These are phyloP conservation scores for Mycosphaerelloides madeirae DNA, from an alignment of 2,329 filamentous ascomycete species.

Conservation along the genomic window DNA sequence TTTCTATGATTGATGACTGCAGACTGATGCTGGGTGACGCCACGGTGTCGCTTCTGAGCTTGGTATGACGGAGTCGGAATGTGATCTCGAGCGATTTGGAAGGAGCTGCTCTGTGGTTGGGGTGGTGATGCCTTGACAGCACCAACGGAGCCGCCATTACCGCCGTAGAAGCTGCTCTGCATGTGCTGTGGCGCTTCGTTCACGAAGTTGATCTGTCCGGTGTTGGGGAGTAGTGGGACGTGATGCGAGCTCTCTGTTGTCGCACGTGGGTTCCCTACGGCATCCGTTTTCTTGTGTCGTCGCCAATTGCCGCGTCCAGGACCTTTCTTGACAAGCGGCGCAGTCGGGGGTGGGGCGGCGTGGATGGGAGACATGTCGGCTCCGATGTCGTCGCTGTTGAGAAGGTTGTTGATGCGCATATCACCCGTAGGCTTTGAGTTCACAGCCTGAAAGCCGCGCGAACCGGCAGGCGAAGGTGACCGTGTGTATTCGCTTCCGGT, in stretches of 20 bases:
- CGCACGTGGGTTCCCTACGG: constrained; percentile 9
- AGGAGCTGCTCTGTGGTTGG: constrained; percentile 17
- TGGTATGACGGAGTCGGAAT: constrained; percentile 32
- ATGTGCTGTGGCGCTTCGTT: constrained; percentile 18
- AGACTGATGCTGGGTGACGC: constrained; percentile 75
- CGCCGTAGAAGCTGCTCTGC: constrained; percentile 9
- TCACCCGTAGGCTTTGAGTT: constrained; percentile 37
- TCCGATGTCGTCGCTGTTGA: constrained; percentile 42
- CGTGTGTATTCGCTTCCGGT: constrained; percentile 45
- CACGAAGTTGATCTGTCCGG: constrained; percentile 26
- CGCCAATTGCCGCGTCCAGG: constrained; percentile 49
- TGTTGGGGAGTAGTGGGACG: constrained; percentile 33
- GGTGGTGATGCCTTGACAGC: constrained; percentile 13
- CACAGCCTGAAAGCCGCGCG: constrained; percentile 36
- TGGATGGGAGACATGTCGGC: constrained; percentile 22
- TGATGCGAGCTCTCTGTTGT: constrained; percentile 20
- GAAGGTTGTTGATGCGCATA: constrained; percentile 47
- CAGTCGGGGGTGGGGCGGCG: constrained; percentile 18
- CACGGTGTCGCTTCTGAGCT: constrained; percentile 56
- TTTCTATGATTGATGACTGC: constrained; percentile 74
- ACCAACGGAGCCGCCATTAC: constrained; percentile 9
- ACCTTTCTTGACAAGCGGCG: constrained; percentile 35
- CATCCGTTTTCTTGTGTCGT: constrained; percentile 32
- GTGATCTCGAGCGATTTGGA: constrained; percentile 26
- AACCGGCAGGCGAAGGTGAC: constrained; percentile 37